Conservation (phyloP, 2,329 filamentous ascomycete genomes). For the Malbranchea cinnamomea region DNA sequence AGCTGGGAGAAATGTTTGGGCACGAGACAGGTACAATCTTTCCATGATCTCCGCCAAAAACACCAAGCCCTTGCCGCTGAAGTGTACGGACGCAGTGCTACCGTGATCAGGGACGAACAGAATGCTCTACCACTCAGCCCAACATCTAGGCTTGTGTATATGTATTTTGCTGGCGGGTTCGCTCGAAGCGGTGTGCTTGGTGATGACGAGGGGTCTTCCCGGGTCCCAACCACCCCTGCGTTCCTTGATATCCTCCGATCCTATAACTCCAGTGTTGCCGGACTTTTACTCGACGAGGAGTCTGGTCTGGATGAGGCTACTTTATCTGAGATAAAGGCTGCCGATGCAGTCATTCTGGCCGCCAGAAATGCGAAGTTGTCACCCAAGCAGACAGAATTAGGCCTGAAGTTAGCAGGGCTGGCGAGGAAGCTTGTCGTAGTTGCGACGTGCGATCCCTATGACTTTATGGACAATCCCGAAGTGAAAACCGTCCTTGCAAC, state of each 20-base stretch:
- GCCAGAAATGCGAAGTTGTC: slow-evolving; percentile 27
- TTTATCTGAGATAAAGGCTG: slow-evolving; percentile 19
- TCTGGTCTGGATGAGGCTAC: slow-evolving; percentile 17
- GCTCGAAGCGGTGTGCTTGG: slow-evolving; percentile 24
- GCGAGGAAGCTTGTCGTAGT: slow-evolving; percentile 22
- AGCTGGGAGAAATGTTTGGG: slow-evolving; percentile 18
- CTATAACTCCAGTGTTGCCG: slow-evolving; percentile 14
- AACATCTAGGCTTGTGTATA: slow-evolving; percentile 19
- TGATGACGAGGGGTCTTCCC: slow-evolving; percentile 21
- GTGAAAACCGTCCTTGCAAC: slow-evolving; percentile 30
- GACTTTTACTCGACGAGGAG: slow-evolving; percentile 20
- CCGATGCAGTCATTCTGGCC: slow-evolving; percentile 26
- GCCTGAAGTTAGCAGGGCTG: slow-evolving; percentile 17
- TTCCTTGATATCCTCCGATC: slow-evolving; percentile 21
- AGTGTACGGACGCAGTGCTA: slow-evolving; percentile 26
- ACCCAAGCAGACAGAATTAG: slow-evolving; percentile 22
- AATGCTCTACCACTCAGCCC: slow-evolving; percentile 18
- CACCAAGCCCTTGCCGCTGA: slow-evolving; percentile 18
- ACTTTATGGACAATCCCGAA: slow-evolving; percentile 24
- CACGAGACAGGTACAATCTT: slow-evolving; percentile 8
- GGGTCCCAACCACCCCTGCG: slow-evolving; percentile 16
- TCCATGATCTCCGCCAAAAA: slow-evolving; percentile 13
- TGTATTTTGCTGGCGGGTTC: slow-evolving; percentile 23
- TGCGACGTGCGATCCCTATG: slow-evolving; percentile 31
- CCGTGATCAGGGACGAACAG: slow-evolving; percentile 22